Conservation (phyloP, 176 grass and related monocot genomes). For the Ananas comosus region DNA sequence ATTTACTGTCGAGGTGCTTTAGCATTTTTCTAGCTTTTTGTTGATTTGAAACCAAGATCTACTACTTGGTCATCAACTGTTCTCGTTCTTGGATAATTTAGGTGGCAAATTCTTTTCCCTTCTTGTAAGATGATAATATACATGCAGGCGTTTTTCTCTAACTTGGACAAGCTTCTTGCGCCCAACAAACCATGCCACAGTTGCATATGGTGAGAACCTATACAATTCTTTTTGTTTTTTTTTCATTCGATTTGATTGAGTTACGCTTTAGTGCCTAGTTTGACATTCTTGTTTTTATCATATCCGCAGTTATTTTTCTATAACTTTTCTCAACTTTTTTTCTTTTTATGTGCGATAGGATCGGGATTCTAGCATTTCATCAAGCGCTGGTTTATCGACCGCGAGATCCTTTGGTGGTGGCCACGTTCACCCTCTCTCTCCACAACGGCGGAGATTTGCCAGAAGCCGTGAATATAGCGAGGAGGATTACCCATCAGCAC, state of each 20-base stretch:
- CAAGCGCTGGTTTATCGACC: slow-evolving; percentile 55
- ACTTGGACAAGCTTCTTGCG: slow-evolving; percentile 84
- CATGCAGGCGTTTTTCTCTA: slow-evolving; percentile 64
- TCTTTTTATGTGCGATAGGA: slow-evolving; percentile 31
- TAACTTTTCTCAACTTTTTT: background rate
- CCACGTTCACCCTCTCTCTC: slow-evolving; percentile 69
- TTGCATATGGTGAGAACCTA: slow-evolving; percentile 70
- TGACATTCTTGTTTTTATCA: background rate
- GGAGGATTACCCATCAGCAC: slow-evolving; percentile 49
- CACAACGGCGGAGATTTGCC: slow-evolving; percentile 77
- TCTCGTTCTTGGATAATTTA: background rate
- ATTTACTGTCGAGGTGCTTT: no score
- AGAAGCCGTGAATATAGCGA: slow-evolving; percentile 58
- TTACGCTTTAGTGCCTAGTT: background rate
- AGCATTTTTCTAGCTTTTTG: no score
- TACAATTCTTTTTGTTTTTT: slow-evolving; percentile 12
- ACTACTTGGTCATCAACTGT: background rate
- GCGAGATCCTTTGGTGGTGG: slow-evolving; percentile 63
- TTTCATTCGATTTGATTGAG: background rate
- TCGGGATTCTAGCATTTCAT: slow-evolving; percentile 85
- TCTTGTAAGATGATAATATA: slow-evolving; percentile 6
- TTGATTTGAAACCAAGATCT: background rate
- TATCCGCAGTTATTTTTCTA: background rate
- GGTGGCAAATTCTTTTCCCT: slow-evolving; percentile 14
- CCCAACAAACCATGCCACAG: slow-evolving; percentile 74